Percentiles rank a stretch among this genome's conserved stretches.
Evolutionary conservation across 139 green algal genomes (phyloP).

Genomic region (Trebouxia sp.): DNA sequence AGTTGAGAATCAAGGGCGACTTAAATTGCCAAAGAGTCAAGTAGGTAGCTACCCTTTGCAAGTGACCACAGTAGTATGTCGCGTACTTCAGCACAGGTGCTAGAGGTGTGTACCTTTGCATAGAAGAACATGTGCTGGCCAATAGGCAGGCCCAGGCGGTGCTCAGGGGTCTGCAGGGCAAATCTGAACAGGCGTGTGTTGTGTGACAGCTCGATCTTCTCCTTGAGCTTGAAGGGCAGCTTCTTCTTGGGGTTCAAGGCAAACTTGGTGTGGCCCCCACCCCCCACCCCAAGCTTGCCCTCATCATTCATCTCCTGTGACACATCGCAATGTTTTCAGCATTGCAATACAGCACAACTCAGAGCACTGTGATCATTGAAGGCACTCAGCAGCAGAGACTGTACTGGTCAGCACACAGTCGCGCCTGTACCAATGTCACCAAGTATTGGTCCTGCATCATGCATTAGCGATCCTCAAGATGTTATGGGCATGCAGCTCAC

Average conservation of each 20-base stretch:
- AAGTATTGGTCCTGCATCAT: too few relatives aligned
- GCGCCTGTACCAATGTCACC: too few relatives aligned
- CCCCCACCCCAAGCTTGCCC: conserved; percentile 29
- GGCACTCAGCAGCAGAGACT: too few relatives aligned
- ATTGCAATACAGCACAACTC: too few relatives aligned
- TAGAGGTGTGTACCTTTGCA: conserved; percentile 44
- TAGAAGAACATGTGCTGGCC: conserved; percentile 97
- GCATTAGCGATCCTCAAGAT: too few relatives aligned
- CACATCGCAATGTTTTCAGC: too few relatives aligned
- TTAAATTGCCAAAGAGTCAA: neutral
- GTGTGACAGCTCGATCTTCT: conserved; percentile 81
- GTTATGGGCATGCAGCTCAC: too few relatives aligned
- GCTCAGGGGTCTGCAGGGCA: conserved; percentile 81
- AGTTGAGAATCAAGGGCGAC: too few relatives aligned
- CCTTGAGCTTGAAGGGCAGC: conserved; percentile 75
- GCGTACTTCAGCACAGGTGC: too few relatives aligned
- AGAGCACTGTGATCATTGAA: neutral
- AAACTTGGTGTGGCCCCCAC: conserved; percentile 33
- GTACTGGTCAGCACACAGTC: too few relatives aligned
- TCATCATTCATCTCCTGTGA: conserved; percentile 27
- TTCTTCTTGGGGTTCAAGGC: conserved; percentile 83
- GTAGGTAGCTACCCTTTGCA: neutral
- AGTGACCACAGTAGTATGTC: neutral
- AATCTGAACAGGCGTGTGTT: conserved; percentile 93
- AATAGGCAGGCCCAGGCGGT: conserved; percentile 88